Base-by-base conservation (phyloP, 1,284 basidiomycete genomes). In the Cerrena zonata region DNA sequence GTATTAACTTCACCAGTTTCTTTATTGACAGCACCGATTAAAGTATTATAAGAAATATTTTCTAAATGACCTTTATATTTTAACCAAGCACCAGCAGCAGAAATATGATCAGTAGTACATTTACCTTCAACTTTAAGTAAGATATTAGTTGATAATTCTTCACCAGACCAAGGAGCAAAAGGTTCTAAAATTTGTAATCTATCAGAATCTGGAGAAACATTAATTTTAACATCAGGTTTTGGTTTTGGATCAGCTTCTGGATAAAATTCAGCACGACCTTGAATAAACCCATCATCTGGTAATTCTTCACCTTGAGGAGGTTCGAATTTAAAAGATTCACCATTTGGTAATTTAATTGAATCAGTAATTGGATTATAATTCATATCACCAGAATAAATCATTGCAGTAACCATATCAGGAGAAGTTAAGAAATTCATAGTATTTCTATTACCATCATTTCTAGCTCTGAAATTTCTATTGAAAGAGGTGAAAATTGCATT, bases 381-480 rank as follows among this genome's bases (percentile, higher is more conserved):
- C 63, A 99, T 86, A 60, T 82, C 77, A 56, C 95, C 96, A 56
- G 91, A 92, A 70, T 97, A 98, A 54, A 89, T 86, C 81, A 99
- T 87, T 58, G 96, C 95, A 61, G 96, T 98, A 67, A 98, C 95
- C 64, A 99, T 76, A 69, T 98, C 95, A 50, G 96, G 95, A 51
- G 94, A 98, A 50, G 96, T 91, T 65, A 99, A 94, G 67, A 99
- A 99, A 50, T 94, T 93, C 73, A 98, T 95, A 45, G 96, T 99
- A 57, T 93, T 93, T 30, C 94, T 94, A 83, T 99, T 99, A 63
- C 94, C 95, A 68, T 99, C 96, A 74, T 99, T 99, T 70, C 95
- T 93, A 56, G 94, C 95, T 61, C 94, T 98, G 79, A 99, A 99
- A 88, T 99, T 99, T 73, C 96, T 94, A 86, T 99, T 99, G 86